These are phyloP conservation scores for Umbelopsis ramanniana DNA, from an alignment of 192 early-diverging fungal species.

Conservation along the genomic window DNA sequence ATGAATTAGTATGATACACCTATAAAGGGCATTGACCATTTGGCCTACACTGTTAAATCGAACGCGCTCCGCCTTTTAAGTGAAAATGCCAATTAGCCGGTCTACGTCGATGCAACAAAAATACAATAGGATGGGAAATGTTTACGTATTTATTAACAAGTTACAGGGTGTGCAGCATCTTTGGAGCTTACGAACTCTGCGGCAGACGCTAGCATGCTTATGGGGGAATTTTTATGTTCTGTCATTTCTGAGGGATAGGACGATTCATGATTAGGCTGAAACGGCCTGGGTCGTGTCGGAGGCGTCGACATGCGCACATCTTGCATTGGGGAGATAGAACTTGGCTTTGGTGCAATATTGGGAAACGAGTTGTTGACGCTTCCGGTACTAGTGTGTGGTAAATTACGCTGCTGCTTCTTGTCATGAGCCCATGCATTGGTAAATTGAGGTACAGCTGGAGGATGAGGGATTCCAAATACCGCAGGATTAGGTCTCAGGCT, in stretches of 20 bases:
- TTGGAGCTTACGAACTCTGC: constrained; percentile 1
- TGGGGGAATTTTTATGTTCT: neutral
- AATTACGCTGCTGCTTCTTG: neutral
- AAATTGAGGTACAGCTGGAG: too few relatives aligned
- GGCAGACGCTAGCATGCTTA: neutral
- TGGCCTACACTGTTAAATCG: too few relatives aligned
- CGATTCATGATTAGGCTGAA: too few relatives aligned
- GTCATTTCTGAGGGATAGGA: too few relatives aligned
- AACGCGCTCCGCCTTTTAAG: too few relatives aligned
- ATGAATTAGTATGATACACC: too few relatives aligned
- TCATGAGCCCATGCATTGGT: neutral
- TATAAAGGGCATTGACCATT: too few relatives aligned
- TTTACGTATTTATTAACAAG: too few relatives aligned
- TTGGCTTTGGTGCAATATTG: neutral
- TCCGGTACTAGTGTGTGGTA: neutral
- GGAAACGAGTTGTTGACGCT: neutral
- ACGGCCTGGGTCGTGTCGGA: neutral
- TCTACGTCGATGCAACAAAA: too few relatives aligned
- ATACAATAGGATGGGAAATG: too few relatives aligned
- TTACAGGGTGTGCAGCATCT: neutral
- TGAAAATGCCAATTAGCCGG: too few relatives aligned
- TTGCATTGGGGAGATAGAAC: neutral
- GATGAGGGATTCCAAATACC: neutral
- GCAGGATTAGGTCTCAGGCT: neutral
- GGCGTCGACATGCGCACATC: neutral